phyloP scores from a whole-genome alignment of 2,329 filamentous ascomycete genomes.

The Sclerotiophoma versabilis region DNA sequence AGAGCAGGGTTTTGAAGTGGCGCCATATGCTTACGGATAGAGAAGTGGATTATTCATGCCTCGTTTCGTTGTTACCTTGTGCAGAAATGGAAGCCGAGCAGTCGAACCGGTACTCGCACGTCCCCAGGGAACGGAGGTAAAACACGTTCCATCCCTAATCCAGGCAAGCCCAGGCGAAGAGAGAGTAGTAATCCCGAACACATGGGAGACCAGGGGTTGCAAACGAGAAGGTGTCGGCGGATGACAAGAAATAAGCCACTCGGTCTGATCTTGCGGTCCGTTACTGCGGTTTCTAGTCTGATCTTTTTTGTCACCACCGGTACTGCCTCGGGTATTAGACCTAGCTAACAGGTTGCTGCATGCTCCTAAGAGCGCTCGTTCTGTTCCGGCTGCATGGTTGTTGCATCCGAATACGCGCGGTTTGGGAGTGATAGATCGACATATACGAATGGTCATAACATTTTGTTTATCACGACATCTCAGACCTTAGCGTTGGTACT shows the following conservation, averaged over 20 bases:
- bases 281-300: neutral
- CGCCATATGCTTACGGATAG: slow-evolving; percentile 1
- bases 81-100: neutral
- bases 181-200: neutral
- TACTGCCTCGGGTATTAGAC: neutral
- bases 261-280: neutral
- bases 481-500: neutral
- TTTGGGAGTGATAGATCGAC: neutral
- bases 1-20: neutral
- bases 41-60: neutral
- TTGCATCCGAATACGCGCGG: neutral
- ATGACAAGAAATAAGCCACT: neutral
- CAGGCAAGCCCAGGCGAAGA: neutral
- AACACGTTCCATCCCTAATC: neutral
- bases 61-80: neutral
- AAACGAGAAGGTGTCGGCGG: neutral
- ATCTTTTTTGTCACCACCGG: neutral
- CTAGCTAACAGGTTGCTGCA: neutral
- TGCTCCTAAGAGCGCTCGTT: neutral
- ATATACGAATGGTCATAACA: neutral
- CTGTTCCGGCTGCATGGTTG: neutral
- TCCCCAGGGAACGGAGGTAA: slow-evolving; percentile 2
- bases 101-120: slow-evolving; percentile 2
- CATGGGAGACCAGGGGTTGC: neutral
- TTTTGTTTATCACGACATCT: no score